These are phyloP conservation scores for Immersiella caudata DNA, from an alignment of 495 filamentous ascomycete genomes.

Conservation along the genomic window DNA sequence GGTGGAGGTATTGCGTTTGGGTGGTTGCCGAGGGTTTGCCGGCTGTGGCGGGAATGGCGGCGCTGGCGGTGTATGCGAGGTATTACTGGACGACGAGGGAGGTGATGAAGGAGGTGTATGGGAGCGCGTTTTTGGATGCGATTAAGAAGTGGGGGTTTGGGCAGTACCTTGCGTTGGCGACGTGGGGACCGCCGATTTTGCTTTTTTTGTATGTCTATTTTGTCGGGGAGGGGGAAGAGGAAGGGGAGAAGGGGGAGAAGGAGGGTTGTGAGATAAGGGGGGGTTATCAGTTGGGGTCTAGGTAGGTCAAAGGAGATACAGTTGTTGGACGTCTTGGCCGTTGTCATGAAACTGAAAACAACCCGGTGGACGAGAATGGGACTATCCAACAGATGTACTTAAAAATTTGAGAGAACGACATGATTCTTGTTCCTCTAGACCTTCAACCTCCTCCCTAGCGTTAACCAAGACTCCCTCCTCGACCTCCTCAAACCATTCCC, in stretches of 20 bases:
- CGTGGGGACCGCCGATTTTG: constrained; percentile 29
- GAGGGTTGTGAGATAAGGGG: neutral
- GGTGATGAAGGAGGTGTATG: constrained; percentile 31
- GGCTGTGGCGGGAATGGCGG: constrained; percentile 17
- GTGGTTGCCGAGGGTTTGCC: constrained; percentile 18
- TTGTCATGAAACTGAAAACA: too few relatives aligned
- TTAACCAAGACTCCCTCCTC: too few relatives aligned
- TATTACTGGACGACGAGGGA: constrained; percentile 29
- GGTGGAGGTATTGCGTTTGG: constrained; percentile 10
- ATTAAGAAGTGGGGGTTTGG: constrained; percentile 28
- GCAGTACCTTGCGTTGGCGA: constrained; percentile 30
- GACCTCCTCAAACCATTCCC: too few relatives aligned
- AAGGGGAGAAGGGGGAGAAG: neutral
- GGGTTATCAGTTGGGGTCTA: neutral
- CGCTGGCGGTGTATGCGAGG: constrained; percentile 19
- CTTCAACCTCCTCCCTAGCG: too few relatives aligned
- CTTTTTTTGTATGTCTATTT: constrained; percentile 9
- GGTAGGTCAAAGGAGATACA: too few relatives aligned
- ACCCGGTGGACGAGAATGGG: too few relatives aligned
- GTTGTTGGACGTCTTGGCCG: too few relatives aligned
- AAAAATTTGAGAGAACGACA: too few relatives aligned
- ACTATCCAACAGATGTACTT: too few relatives aligned
- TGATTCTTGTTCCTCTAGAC: too few relatives aligned
- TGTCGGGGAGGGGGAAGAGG: neutral
- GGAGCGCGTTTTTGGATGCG: constrained; percentile 19